Base-by-base conservation (phyloP, 148 eudicot genomes). In the Rhododendron williamsianum region DNA sequence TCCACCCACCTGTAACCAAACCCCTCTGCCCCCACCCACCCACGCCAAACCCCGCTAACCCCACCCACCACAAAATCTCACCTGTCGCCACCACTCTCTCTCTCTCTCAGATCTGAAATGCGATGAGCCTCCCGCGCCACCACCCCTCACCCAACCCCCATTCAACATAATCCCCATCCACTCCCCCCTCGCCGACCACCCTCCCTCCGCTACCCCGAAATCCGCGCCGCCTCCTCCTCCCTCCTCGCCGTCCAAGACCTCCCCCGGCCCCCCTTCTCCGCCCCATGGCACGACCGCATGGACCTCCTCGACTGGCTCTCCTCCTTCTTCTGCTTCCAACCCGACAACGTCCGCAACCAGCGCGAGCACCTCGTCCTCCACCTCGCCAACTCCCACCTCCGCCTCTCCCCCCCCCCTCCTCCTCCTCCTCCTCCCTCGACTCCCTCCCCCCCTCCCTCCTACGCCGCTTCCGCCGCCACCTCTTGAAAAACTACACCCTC, bases 271-370 rank as follows among this genome's bases (percentile, higher is more conserved):
- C 98, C 94, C 1, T 92, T 19, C 25, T 52, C 86, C 84, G 30
- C 88, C 67, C 89, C 87, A 79, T 95, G 94, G 93, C 86, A 21
- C 38, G 90, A 92, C 4, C 88, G 87, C 80, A 87, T 74, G 89
- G 98, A 95, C 94, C 94, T 95, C 80, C 90, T 95, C 43, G 98
- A 94, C 86, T 95, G 98, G 98, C 95, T 95, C 2, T 94, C 93
- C 73, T n/a, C 81, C 84, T 94, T 94, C 89, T 95, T 95, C 85
- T 94, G 97, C 46, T 95, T 95, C 86, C 98, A 95, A 10, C 19
- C 71, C 60, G 92, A 93, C 81, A 95, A 90, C 86, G 93, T 95
- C 19, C 85, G 87, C 1, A 94, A 95, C 85, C 98, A 95, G 82
- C 87, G 98, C 9, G 98, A 95, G 46, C 97, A 95, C 85, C 89